These are phyloP conservation scores for Aspergillus avenaceus DNA, from an alignment of 495 filamentous ascomycete genomes.

Conservation along the genomic window DNA sequence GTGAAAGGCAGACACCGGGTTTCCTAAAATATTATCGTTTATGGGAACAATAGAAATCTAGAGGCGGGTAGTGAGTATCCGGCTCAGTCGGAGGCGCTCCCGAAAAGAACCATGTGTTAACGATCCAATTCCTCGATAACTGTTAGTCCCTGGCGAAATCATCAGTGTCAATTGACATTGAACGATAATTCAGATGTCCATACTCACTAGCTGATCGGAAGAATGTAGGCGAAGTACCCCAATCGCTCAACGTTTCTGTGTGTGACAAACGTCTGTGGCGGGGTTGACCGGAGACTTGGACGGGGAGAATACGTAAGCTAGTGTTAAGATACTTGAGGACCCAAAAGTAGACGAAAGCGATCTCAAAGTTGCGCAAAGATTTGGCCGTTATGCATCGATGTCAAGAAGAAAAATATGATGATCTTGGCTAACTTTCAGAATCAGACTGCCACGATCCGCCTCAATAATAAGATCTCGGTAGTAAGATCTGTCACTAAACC, in stretches of 20 bases:
- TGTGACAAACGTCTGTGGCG: constrained; percentile 13
- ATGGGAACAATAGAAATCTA: constrained; percentile 23
- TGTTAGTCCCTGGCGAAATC: neutral
- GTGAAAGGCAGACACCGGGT: constrained; percentile 20
- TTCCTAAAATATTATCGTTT: constrained; percentile 16
- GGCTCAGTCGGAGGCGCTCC: constrained; percentile 8
- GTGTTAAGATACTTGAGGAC: constrained; percentile 2
- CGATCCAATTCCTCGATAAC: neutral
- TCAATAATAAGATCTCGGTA: constrained; percentile 13
- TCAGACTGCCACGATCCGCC: constrained; percentile 9
- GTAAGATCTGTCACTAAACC: constrained; percentile 22
- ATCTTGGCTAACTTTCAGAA: constrained; percentile 10
- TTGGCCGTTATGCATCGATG: constrained; percentile 10
- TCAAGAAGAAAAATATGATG: neutral
- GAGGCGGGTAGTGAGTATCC: constrained; percentile 12
- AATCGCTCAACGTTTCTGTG: constrained; percentile 4
- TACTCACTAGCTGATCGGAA: neutral
- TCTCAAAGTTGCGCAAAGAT: constrained; percentile 5
- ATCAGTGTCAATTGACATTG: neutral
- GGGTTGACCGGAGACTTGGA: constrained; percentile 14
- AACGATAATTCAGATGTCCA: neutral
- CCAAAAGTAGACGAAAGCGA: constrained; percentile 5
- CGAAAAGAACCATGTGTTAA: constrained; percentile 12
- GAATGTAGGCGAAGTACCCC: constrained; percentile 2
- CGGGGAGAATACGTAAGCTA: constrained; percentile 21